Percentiles rank a stretch among this genome's conserved stretches.
Evolutionary conservation across 163 green algal genomes (phyloP).

Genomic region (Volvox carteri): DNA sequence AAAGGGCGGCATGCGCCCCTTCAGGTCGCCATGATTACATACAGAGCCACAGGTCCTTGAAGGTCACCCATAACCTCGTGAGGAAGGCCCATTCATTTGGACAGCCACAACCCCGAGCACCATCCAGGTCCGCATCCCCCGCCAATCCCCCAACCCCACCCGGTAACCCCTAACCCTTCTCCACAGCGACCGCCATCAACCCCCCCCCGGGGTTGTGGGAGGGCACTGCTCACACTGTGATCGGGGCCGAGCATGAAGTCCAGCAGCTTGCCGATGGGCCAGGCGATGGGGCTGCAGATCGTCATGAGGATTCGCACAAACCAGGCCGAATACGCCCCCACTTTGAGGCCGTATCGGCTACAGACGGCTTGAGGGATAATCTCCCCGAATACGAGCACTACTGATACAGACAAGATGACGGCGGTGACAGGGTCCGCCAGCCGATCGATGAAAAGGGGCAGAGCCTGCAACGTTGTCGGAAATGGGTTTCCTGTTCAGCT

Average conservation of each 20-base stretch:
- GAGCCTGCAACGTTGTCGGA: constrained; percentile 72
- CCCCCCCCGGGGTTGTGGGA: too few relatives aligned
- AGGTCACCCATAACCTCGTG: too few relatives aligned
- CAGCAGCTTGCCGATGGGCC: constrained; percentile 90
- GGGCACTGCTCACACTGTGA: constrained; percentile 69
- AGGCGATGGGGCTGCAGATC: constrained; percentile 82
- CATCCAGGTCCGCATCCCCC: too few relatives aligned
- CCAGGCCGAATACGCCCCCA: constrained; percentile 77
- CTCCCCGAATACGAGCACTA: constrained; percentile 93
- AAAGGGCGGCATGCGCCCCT: too few relatives aligned
- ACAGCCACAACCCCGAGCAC: too few relatives aligned
- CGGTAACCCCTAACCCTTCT: too few relatives aligned
- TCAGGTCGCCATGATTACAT: too few relatives aligned
- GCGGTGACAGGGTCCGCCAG: constrained; percentile 88
- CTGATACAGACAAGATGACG: constrained; percentile 90
- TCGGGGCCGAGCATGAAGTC: constrained; percentile 89
- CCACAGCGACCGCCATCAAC: too few relatives aligned
- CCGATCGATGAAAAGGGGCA: constrained; percentile 93
- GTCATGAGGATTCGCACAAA: constrained; percentile 89
- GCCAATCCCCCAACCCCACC: too few relatives aligned
- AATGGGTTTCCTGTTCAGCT: too few relatives aligned
- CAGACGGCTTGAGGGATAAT: constrained; percentile 87
- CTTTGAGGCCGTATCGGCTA: constrained; percentile 88
- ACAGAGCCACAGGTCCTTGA: too few relatives aligned
- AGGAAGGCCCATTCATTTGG: too few relatives aligned